phyloP scores from a whole-genome alignment of 2,329 filamentous ascomycete species.

The Graphilbum fragrans region DNA sequence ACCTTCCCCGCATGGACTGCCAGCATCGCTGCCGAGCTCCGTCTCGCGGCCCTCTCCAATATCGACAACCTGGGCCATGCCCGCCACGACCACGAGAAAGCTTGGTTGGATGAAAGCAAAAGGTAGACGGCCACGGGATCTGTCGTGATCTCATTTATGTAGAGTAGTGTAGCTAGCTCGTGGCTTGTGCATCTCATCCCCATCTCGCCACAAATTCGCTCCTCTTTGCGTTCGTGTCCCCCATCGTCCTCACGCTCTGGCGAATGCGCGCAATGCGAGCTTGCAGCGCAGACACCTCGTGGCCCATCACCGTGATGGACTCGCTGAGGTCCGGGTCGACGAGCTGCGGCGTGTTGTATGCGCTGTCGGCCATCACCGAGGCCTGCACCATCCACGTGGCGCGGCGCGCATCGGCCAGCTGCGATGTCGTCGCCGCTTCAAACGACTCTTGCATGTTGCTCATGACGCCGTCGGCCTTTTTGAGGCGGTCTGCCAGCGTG shows the following conservation, averaged over 20 bases:
- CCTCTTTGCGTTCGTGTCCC: slow-evolving; percentile 30
- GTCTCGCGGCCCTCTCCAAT: no score
- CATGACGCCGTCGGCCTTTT: slow-evolving; percentile 31
- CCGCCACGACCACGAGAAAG: no score
- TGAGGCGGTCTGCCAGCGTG: slow-evolving; percentile 24
- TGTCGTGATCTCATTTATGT: no score
- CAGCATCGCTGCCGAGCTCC: no score
- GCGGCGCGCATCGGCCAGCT: slow-evolving; percentile 32
- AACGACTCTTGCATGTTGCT: slow-evolving; percentile 35
- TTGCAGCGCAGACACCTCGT: slow-evolving; percentile 29
- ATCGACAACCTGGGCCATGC: no score
- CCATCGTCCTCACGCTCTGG: slow-evolving; percentile 7
- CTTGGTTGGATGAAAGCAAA: no score
- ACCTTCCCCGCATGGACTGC: no score
- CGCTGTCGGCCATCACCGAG: slow-evolving; percentile 39
- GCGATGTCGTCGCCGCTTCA: slow-evolving; percentile 27
- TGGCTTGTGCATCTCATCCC: slow-evolving; percentile 13
- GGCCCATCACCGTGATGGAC: slow-evolving; percentile 31
- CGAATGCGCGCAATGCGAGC: slow-evolving; percentile 20
- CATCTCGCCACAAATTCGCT: slow-evolving; percentile 36
- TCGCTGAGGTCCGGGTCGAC: slow-evolving; percentile 40
- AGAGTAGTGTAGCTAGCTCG: neutral
- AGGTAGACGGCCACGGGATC: no score
- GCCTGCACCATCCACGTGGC: slow-evolving; percentile 38
- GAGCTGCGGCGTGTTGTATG: slow-evolving; percentile 33